These are phyloP conservation scores for Xylaria curta DNA, from an alignment of 495 filamentous ascomycete genomes.

Conservation along the genomic window DNA sequence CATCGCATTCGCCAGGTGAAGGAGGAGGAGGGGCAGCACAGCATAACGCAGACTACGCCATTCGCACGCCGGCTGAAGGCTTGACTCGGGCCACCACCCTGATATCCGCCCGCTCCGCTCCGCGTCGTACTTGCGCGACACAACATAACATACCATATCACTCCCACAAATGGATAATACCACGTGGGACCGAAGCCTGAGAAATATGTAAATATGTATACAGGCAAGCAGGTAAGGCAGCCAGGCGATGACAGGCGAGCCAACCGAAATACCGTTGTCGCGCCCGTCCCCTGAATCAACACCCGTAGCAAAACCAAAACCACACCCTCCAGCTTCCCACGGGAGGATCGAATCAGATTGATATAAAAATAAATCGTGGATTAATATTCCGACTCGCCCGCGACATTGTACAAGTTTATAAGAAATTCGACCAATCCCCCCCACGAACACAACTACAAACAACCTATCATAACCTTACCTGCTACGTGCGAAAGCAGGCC, in stretches of 20 bases:
- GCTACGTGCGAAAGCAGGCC: neutral
- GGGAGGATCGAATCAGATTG: neutral
- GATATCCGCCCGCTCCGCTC: neutral
- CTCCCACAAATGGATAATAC: neutral
- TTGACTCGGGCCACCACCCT: neutral
- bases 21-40: neutral
- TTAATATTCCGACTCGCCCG: neutral
- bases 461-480: neutral
- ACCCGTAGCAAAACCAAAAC: conserved; percentile 1
- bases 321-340: neutral
- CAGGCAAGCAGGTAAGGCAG: neutral
- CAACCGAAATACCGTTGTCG: conserved; percentile 12
- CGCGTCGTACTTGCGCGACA: neutral
- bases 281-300: conserved; percentile 3
- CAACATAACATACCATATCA: neutral
- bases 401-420: neutral
- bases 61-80: conserved; percentile 1
- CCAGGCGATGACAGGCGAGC: conserved; percentile 8
- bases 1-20: neutral
- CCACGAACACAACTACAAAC: conserved; percentile 11
- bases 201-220: no score
- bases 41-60: conserved; percentile 5
- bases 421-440: neutral
- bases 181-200: conserved; percentile 8
- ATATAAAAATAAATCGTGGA: neutral